These are phyloP conservation scores for Fagus sylvatica DNA, from an alignment of 306 rosid genomes.

Conservation along the genomic window DNA sequence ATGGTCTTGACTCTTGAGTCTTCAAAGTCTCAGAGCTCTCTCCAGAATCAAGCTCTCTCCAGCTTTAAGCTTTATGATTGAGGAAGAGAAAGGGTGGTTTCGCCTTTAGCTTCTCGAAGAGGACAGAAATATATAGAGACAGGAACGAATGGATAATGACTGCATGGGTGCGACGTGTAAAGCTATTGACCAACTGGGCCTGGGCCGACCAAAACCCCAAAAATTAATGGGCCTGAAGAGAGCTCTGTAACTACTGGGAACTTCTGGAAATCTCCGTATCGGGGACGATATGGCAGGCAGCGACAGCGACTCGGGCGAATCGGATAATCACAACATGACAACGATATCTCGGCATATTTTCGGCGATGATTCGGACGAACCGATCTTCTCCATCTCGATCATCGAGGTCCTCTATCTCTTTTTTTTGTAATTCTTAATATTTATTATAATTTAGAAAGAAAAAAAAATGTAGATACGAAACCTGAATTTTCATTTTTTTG, in stretches of 20 bases:
- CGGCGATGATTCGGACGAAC: slow-evolving; percentile 36
- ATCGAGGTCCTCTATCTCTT: slow-evolving; percentile 51
- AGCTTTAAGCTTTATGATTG: not conserved
- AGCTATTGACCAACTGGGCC: not conserved
- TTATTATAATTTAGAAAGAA: not conserved
- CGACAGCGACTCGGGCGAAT: slow-evolving; percentile 20
- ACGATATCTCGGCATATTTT: slow-evolving; percentile 61
- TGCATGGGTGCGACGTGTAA: slow-evolving; percentile 2
- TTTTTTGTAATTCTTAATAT: not conserved
- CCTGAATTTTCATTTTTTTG: not conserved
- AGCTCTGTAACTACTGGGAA: not conserved
- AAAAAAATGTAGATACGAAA: not conserved
- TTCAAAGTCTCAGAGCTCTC: not conserved
- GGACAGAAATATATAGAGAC: not conserved
- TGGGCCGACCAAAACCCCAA: not conserved
- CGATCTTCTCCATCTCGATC: slow-evolving; percentile 53
- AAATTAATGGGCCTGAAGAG: not conserved
- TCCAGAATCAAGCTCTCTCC: not conserved
- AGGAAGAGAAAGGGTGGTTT: not conserved
- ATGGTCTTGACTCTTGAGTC: slow-evolving; percentile 19
- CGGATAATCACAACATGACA: slow-evolving; percentile 38
- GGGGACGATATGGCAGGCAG: slow-evolving; percentile 36
- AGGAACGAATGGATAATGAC: not conserved
- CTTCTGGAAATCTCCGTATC: not conserved
- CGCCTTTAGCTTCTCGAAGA: slow-evolving; percentile 29